These are phyloP conservation scores for Scenedesmus sp. DNA, from an alignment of 163 green algal species.

Conservation along the genomic window DNA sequence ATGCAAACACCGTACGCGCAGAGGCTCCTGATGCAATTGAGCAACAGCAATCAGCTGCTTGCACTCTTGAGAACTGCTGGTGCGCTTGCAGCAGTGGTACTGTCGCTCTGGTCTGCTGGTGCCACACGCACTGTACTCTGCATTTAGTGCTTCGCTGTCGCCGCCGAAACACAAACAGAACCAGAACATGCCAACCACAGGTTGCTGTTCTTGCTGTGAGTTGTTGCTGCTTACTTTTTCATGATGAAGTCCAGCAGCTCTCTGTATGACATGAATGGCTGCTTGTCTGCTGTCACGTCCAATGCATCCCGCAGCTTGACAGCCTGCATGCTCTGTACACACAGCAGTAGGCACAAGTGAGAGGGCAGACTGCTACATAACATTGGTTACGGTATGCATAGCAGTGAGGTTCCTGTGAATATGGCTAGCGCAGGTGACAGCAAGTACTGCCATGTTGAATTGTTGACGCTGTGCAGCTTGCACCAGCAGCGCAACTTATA, in stretches of 20 bases:
- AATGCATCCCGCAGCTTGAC: conserved; percentile 43
- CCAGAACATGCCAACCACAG: background rate
- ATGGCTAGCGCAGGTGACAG: background rate
- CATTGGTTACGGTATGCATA: background rate
- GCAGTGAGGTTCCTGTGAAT: background rate
- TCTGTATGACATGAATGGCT: conserved; percentile 44
- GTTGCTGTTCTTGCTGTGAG: background rate
- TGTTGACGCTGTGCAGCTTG: background rate
- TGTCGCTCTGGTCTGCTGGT: too few species aligned
- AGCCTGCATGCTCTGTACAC: conserved; percentile 42
- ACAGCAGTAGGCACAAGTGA: background rate
- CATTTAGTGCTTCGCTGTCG: background rate
- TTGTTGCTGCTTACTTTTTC: conserved; percentile 18
- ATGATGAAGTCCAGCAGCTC: conserved; percentile 44
- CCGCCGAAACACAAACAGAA: background rate
- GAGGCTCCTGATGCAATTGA: background rate
- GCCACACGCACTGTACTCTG: too few species aligned
- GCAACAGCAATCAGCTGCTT: background rate
- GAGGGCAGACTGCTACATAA: background rate
- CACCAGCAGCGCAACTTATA: background rate
- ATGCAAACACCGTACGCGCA: background rate
- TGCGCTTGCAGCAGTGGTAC: background rate
- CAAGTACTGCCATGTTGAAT: background rate
- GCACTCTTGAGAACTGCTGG: too few species aligned
- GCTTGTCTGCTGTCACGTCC: background rate